Evolutionary conservation across 176 grass and related monocot genomes (phyloP).

Genomic region (Saccharum officinarum): DNA sequence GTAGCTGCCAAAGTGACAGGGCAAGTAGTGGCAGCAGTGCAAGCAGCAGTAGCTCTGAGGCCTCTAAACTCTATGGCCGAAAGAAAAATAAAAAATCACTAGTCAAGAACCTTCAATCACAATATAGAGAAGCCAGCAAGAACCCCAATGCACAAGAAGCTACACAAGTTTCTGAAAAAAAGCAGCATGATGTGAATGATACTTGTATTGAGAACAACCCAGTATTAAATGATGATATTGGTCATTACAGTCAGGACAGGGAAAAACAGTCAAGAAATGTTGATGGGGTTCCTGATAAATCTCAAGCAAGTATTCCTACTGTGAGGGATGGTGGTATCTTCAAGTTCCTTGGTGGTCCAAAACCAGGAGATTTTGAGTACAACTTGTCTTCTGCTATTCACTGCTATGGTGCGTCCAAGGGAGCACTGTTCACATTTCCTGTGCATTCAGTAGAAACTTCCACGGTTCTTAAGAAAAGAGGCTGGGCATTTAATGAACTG

Average conservation of each 20-base stretch:
- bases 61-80: conserved; percentile 48
- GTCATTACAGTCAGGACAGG: neutral
- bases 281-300: conserved; percentile 39
- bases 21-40: conserved; percentile 90
- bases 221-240: conserved; percentile 22
- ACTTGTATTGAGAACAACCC: conserved; percentile 28
- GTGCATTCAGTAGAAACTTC: conserved; percentile 44
- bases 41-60: conserved; percentile 77
- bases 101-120: conserved; percentile 37
- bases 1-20: conserved; percentile 92
- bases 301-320: conserved; percentile 44
- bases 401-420: conserved; percentile 69
- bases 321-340: conserved; percentile 85
- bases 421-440: conserved; percentile 42
- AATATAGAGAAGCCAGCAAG: conserved; percentile 36
- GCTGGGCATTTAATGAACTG: conserved; percentile 95
- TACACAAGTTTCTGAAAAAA: conserved; percentile 38
- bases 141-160: conserved; percentile 20
- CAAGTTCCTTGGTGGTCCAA: conserved; percentile 83
- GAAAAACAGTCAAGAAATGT: conserved; percentile 22
- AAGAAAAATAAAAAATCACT: conserved; percentile 83
- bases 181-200: conserved; percentile 32
- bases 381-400: conserved; percentile 75
- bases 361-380: conserved; percentile 71
- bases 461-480: conserved; percentile 81